phyloP scores from a whole-genome alignment of 345 rosid species.

The Camelina neglecta region DNA sequence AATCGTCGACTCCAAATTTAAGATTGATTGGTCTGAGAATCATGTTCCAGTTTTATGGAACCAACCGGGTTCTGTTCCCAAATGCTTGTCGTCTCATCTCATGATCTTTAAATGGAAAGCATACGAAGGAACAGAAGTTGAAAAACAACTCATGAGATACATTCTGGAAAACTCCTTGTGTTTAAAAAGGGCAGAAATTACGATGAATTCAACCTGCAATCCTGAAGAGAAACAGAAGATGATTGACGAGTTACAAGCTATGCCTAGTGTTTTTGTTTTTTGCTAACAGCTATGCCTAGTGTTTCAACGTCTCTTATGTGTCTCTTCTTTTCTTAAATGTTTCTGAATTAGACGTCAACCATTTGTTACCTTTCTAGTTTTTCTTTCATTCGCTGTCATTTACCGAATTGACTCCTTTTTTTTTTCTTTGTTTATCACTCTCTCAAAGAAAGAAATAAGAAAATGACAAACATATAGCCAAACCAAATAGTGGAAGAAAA shows the following conservation, averaged over 20 bases:
- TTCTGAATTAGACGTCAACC: constrained; percentile 52
- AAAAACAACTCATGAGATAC: neutral
- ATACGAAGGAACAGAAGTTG: neutral
- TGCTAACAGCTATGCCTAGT: neutral
- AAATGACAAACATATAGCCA: constrained; percentile 19
- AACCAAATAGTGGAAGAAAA: constrained; percentile 17
- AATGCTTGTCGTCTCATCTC: neutral
- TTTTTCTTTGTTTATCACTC: no score
- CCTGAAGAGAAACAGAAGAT: neutral
- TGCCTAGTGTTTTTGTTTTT: neutral
- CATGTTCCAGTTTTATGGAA: neutral
- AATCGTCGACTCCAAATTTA: neutral
- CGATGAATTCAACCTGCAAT: neutral
- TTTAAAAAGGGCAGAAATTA: neutral
- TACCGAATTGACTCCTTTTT: no score
- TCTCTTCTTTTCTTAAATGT: neutral
- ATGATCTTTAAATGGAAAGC: neutral
- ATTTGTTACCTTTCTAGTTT: neutral
- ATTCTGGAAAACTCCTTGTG: neutral
- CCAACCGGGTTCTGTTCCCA: neutral
- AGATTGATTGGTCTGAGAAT: no score
- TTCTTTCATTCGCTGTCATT: neutral
- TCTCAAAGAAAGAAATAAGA: neutral
- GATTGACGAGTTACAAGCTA: neutral
- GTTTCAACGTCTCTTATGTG: neutral